phyloP scores from a whole-genome alignment of 495 filamentous ascomycete species.

The Lentithecium fluviatile region DNA sequence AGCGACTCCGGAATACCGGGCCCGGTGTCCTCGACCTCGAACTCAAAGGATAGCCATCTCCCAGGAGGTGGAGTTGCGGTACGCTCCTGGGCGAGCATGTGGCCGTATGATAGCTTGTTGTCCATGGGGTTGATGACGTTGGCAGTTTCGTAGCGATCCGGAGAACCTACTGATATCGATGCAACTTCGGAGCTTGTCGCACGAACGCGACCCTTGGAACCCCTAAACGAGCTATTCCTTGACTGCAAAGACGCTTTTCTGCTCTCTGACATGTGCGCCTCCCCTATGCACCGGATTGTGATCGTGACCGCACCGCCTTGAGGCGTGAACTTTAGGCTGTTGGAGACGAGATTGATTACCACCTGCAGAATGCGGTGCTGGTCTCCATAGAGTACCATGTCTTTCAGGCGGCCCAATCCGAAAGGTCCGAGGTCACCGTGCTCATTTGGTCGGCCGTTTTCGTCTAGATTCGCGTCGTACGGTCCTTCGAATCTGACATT shows the following conservation, averaged over 20 bases:
- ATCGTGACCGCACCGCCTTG: constrained; percentile 70
- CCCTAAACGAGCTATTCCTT: constrained; percentile 34
- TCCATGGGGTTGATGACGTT: constrained; percentile 41
- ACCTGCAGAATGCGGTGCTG: constrained; percentile 85
- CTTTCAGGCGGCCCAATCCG: constrained; percentile 64
- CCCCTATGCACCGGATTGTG: constrained; percentile 68
- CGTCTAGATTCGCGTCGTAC: constrained; percentile 45
- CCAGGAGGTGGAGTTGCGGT: constrained; percentile 63
- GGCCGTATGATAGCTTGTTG: constrained; percentile 53
- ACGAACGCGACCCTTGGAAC: constrained; percentile 20
- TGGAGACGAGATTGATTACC: constrained; percentile 89
- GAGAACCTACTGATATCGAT: constrained; percentile 19
- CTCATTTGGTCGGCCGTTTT: constrained; percentile 29
- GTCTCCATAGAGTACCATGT: constrained; percentile 84
- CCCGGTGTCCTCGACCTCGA: constrained; percentile 85
- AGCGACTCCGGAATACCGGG: constrained; percentile 81
- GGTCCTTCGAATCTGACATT: constrained; percentile 64
- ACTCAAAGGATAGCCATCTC: constrained; percentile 69
- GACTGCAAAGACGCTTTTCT: constrained; percentile 38
- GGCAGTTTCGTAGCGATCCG: constrained; percentile 36
- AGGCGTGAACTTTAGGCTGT: constrained; percentile 90
- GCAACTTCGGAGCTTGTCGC: constrained; percentile 21
- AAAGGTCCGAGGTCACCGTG: constrained; percentile 53
- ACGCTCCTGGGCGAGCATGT: constrained; percentile 53
- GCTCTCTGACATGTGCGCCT: constrained; percentile 43